phyloP scores from a whole-genome alignment of 176 grass and related monocot species.

The Oryza rufipogon region DNA sequence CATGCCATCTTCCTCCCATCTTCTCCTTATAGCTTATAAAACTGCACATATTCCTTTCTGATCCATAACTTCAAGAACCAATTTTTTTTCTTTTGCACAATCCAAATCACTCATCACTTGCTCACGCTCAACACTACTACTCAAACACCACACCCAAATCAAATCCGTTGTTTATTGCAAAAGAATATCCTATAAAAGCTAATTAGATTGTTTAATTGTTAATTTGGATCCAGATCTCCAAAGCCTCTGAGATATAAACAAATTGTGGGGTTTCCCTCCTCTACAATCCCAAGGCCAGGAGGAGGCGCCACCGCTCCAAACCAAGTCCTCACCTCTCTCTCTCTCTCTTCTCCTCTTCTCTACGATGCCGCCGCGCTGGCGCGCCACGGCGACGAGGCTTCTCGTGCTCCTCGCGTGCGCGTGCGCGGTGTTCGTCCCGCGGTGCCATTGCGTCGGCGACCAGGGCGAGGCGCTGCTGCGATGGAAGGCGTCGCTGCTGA shows the following conservation, averaged over 20 bases:
- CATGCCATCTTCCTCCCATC: constrained; percentile 64
- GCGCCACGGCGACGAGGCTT: constrained; percentile 33
- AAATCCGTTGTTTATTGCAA: constrained; percentile 49
- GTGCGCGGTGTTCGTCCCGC: constrained; percentile 39
- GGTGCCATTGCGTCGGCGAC: constrained; percentile 52
- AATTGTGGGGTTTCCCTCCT: constrained; percentile 76
- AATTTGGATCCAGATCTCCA: constrained; percentile 93
- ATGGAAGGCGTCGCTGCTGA: constrained; percentile 68
- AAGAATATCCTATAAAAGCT: constrained; percentile 58
- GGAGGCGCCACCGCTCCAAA: constrained; percentile 28
- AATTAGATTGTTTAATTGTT: constrained; percentile 27
- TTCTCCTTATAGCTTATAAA: constrained; percentile 45
- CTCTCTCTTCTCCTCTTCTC: not conserved
- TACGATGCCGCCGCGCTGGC: constrained; percentile 44
- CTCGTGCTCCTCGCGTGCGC: constrained; percentile 41
- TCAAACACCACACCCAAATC: constrained; percentile 32
- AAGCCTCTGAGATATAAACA: constrained; percentile 88
- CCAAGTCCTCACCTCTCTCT: constrained; percentile 20
- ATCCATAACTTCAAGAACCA: constrained; percentile 44
- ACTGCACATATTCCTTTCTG: constrained; percentile 44
- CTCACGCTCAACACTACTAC: constrained; percentile 19
- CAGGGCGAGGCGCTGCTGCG: constrained; percentile 79
- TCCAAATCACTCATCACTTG: not conserved
- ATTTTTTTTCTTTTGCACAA: not conserved
- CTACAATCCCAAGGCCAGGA: constrained; percentile 76